phyloP scores from a whole-genome alignment of 2,329 filamentous ascomycete species.

The Penicillium sumatraense region DNA sequence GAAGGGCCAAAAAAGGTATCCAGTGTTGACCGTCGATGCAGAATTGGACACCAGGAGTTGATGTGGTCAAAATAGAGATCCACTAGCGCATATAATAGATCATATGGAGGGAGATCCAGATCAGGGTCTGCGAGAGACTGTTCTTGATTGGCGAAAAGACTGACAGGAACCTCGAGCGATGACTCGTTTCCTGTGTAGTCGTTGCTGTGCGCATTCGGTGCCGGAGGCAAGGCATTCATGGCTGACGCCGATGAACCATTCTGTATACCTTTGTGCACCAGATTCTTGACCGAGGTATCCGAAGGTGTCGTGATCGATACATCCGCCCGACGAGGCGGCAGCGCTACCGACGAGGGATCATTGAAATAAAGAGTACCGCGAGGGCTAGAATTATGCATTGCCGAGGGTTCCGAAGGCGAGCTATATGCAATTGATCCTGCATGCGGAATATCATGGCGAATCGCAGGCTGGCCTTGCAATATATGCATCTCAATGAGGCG shows the following conservation, averaged over 20 bases:
- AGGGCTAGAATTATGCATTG: conserved; percentile 57
- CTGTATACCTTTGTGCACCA: conserved; percentile 27
- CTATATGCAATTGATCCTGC: conserved; percentile 36
- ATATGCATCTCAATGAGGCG: conserved; percentile 68
- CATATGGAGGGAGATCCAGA: conserved; percentile 74
- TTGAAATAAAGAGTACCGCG: conserved; percentile 66
- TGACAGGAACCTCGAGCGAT: conserved; percentile 63
- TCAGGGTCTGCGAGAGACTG: conserved; percentile 57
- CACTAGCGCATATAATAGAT: conserved; percentile 72
- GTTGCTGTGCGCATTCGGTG: conserved; percentile 26
- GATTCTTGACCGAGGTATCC: conserved; percentile 35
- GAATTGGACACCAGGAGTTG: conserved; percentile 84
- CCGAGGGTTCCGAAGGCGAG: conserved; percentile 58
- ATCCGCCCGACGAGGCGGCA: conserved; percentile 52
- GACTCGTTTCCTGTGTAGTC: conserved; percentile 53
- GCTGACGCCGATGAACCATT: conserved; percentile 27
- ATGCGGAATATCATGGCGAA: conserved; percentile 31
- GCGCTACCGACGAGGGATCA: conserved; percentile 56
- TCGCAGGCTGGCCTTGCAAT: conserved; percentile 38
- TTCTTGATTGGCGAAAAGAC: conserved; percentile 56
- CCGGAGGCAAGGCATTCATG: conserved; percentile 27
- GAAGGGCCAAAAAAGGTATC: conserved; percentile 80
- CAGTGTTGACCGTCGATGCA: conserved; percentile 82
- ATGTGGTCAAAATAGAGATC: conserved; percentile 81
- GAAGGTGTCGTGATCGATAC: conserved; percentile 47